Base-by-base conservation (phyloP, 2,329 filamentous ascomycete genomes). In the Bipolaris cookei region DNA sequence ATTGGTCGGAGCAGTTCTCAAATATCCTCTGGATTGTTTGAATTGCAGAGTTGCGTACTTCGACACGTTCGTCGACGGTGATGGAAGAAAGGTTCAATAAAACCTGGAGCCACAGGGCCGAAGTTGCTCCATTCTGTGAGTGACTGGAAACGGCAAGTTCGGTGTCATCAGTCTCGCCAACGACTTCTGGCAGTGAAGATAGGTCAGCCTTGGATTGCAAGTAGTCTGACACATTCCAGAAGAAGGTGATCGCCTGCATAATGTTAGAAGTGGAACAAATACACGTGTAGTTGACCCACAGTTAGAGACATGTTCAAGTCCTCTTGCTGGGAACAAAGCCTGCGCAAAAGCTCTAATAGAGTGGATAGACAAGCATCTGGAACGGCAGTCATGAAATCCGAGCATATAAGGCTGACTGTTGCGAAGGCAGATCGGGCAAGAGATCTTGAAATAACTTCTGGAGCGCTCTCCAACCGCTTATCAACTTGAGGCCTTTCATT, bases 221-320 rank as follows among this genome's bases (percentile, higher is more conserved):
- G 62, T 93, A 95, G 74, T 97, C 93, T 0, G 94, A 97, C 6
- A 97, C 85, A 51, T 94, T 93, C 92, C 93, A 97, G 75, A 97
- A 96, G 71, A 96, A 95, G 0, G 94, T 97, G 7, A 97, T 91
- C 1, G 93, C 95, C 86, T 91, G 46, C 50, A 34, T 34, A 28
- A 28, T 51, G 51, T 69, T 34, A 63, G 63, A 18, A 6, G 11
- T 47, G 8, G 18, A 18, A 42, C 5, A n/a, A 13, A 5, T 11
- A 10, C 44, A 35, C 7, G 3, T 8, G 14, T n/a, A 13, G 50
- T 34, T 18, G 13, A 47, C 85, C 76, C 81, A 91, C 90, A 32
- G 95, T 98, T 23, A 99, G 81, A 0, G 94, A 94, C 69, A 98
- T 96, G 66, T 99, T 99, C 35, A 99, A 83, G 71, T 99, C 95